These are phyloP conservation scores for Withania somnifera DNA, from an alignment of 305 asterid species.

Conservation along the genomic window DNA sequence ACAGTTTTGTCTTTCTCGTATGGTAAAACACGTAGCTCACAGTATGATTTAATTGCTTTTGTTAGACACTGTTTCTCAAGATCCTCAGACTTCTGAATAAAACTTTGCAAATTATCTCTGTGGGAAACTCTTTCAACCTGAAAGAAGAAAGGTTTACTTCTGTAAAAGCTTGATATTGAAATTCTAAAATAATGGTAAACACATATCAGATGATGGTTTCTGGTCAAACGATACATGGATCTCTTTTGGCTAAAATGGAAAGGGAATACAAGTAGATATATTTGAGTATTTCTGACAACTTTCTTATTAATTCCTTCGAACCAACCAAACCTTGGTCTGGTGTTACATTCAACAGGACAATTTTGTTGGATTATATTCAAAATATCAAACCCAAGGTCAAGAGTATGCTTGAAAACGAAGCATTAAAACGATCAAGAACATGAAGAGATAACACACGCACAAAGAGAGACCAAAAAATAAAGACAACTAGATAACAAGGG, in stretches of 20 bases:
- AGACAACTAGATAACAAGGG: neutral
- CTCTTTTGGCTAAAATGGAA: neutral
- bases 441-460: too few relatives aligned
- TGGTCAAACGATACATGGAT: neutral
- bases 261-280: neutral
- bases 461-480: too few relatives aligned
- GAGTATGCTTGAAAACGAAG: too few relatives aligned
- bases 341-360: neutral
- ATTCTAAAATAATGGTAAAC: neutral
- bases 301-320: neutral
- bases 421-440: too few relatives aligned
- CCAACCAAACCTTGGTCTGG: neutral
- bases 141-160: neutral
- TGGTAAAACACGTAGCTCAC: constrained; percentile 84
- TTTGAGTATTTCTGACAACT: neutral
- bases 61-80: constrained; percentile 90
- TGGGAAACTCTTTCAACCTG: constrained; percentile 92
- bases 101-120: constrained; percentile 64
- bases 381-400: too few relatives aligned
- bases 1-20: constrained; percentile 61
- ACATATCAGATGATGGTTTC: neutral
- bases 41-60: constrained; percentile 76
- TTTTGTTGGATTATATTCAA: neutral
- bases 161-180: neutral
- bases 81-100: constrained; percentile 72